Conservation (phyloP, 139 green algal species). For the Chlamydomonas sp. region DNA sequence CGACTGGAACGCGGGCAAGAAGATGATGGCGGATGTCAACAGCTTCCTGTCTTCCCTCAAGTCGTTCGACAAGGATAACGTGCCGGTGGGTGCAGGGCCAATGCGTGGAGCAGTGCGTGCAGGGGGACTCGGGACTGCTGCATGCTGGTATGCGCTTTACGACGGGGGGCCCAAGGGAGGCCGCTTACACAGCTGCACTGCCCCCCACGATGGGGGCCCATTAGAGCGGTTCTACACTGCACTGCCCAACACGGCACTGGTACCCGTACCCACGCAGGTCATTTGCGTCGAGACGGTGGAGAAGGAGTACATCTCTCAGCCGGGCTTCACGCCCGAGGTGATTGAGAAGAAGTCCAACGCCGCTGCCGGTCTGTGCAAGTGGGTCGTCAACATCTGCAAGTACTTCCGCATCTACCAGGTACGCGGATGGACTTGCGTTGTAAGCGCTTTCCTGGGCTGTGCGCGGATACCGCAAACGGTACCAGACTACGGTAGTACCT, state of each 20-base stretch:
- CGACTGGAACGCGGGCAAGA: constrained; percentile 86
- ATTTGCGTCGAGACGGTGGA: constrained; percentile 40
- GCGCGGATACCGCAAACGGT: too few relatives aligned
- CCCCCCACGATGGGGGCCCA: too few relatives aligned
- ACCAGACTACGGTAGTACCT: too few relatives aligned
- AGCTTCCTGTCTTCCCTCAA: constrained; percentile 87
- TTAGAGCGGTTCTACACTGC: too few relatives aligned
- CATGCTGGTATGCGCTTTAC: too few relatives aligned
- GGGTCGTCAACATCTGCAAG: constrained; percentile 95
- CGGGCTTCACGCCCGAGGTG: constrained; percentile 85
- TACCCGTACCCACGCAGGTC: background rate
- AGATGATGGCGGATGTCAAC: constrained; percentile 94
- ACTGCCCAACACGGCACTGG: too few relatives aligned
- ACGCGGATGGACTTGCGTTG: background rate
- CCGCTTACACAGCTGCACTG: too few relatives aligned
- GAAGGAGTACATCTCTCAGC: constrained; percentile 81
- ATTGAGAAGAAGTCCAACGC: constrained; percentile 88
- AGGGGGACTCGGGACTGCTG: background rate
- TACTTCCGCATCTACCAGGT: constrained; percentile 96
- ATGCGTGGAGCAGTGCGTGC: constrained; percentile 30
- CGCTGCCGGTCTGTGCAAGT: constrained; percentile 89
- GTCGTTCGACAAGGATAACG: constrained; percentile 95
- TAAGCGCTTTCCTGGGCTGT: background rate
- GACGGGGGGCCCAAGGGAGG: too few relatives aligned
- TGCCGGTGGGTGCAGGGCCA: constrained; percentile 45